phyloP scores from a whole-genome alignment of 306 rosid genomes.

The Gillenia trifoliata region DNA sequence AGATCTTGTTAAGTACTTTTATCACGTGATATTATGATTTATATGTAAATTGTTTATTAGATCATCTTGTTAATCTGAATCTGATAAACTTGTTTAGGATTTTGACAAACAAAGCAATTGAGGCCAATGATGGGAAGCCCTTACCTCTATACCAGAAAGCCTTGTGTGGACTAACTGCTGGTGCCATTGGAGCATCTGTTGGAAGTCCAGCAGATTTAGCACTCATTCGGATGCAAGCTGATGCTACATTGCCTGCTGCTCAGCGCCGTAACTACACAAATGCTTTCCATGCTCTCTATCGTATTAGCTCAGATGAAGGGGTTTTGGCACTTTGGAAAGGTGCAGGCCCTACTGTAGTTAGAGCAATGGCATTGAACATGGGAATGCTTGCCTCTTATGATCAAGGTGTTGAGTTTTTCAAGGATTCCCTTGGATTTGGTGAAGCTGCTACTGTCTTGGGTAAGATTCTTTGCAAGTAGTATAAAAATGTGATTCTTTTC shows the following conservation, averaged over 20 bases:
- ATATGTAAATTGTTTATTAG: background rate
- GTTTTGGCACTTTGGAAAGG: constrained; percentile 97
- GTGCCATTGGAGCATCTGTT: constrained; percentile 91
- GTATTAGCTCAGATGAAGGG: constrained; percentile 84
- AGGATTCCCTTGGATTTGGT: constrained; percentile 77
- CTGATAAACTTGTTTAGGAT: constrained; percentile 38
- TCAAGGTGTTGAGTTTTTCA: constrained; percentile 89
- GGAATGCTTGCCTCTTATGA: constrained; percentile 99
- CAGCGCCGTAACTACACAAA: constrained; percentile 90
- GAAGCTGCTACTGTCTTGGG: constrained; percentile 79
- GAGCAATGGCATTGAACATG: constrained; percentile 99
- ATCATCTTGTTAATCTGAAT: background rate
- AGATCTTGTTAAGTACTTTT: constrained; percentile 1
- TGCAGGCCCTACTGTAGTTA: constrained; percentile 96
- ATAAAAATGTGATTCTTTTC: background rate
- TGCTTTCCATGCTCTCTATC: constrained; percentile 90
- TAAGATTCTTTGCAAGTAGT: constrained; percentile 19
- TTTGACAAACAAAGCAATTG: constrained; percentile 80
- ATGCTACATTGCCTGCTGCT: constrained; percentile 84
- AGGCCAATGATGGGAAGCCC: constrained; percentile 99
- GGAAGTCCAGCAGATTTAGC: constrained; percentile 99
- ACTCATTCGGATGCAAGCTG: constrained; percentile 98
- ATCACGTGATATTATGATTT: background rate
- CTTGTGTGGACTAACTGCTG: constrained; percentile 95
- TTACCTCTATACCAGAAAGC: constrained; percentile 97